phyloP scores from a whole-genome alignment of 495 filamentous ascomycete genomes.

The Hyaloscypha hepaticicola region DNA sequence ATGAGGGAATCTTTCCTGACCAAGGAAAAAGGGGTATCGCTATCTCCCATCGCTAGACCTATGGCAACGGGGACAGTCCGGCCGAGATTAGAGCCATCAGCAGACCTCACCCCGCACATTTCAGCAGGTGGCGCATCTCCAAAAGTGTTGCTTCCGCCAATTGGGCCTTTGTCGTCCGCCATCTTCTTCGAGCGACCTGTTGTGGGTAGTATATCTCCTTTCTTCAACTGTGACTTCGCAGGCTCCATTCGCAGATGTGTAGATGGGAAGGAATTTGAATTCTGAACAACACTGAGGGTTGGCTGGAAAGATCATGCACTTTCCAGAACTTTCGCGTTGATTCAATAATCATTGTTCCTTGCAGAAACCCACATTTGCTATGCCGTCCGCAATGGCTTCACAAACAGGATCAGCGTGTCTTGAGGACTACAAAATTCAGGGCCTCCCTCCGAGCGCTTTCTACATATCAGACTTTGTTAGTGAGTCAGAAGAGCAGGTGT shows the following conservation, averaged over 20 bases:
- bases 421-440: slow-evolving; percentile 52
- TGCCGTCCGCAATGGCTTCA: neutral
- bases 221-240: neutral
- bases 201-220: neutral
- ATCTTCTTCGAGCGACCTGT: neutral
- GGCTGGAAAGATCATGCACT: neutral
- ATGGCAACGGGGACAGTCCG: neutral
- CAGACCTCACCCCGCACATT: neutral
- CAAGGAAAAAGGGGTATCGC: slow-evolving; percentile 1
- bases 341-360: neutral
- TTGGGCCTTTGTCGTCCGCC: neutral
- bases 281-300: neutral
- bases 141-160: neutral
- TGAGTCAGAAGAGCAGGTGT: slow-evolving; percentile 64
- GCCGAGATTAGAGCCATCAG: neutral
- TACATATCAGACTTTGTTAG: slow-evolving; percentile 90
- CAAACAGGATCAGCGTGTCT: slow-evolving; percentile 36
- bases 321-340: neutral
- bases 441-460: slow-evolving; percentile 67
- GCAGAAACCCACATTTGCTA: slow-evolving; percentile 8
- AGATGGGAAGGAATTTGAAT: neutral
- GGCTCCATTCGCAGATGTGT: neutral
- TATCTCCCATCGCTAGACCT: neutral
- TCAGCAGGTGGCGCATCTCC: neutral
- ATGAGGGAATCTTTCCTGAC: neutral